Conservation (phyloP, 176 grass and related monocot genomes). For the Microstegium vimineum region DNA sequence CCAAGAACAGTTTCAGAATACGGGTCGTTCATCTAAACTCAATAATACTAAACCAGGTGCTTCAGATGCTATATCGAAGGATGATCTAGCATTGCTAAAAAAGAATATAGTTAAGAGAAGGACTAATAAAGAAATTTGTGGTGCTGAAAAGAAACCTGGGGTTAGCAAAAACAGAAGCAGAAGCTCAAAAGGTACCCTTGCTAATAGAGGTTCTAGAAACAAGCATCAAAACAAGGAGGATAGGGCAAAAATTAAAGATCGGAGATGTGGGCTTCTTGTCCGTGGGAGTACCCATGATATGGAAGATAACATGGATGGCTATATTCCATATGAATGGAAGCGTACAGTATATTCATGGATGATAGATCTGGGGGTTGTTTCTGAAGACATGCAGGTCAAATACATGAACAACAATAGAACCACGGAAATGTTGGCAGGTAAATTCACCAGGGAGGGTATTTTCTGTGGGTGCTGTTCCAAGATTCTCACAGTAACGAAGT, state of each 20-base stretch:
- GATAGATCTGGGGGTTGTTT: slow-evolving; percentile 82
- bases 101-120: slow-evolving; percentile 83
- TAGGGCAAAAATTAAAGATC: slow-evolving; percentile 32
- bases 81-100: slow-evolving; percentile 70
- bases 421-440: slow-evolving; percentile 58
- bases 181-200: slow-evolving; percentile 24
- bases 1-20: slow-evolving; percentile 55
- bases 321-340: slow-evolving; percentile 73
- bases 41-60: slow-evolving; percentile 20
- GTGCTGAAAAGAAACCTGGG: slow-evolving; percentile 43
- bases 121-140: slow-evolving; percentile 34
- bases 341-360: slow-evolving; percentile 88
- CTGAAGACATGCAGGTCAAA: slow-evolving; percentile 57
- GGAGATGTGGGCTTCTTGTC: slow-evolving; percentile 45
- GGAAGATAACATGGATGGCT: slow-evolving; percentile 41
- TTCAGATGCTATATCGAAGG: slow-evolving; percentile 52
- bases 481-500: slow-evolving; percentile 64
- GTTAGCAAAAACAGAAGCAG: slow-evolving; percentile 39
- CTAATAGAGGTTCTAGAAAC: slow-evolving; percentile 27
- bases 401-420: slow-evolving; percentile 79
- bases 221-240: slow-evolving; percentile 16
- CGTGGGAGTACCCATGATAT: slow-evolving; percentile 36
- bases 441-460: slow-evolving; percentile 84
- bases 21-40: slow-evolving; percentile 19
- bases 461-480: slow-evolving; percentile 87